These are phyloP conservation scores for Zostera marina DNA, from an alignment of 116 monocot species.

Conservation along the genomic window DNA sequence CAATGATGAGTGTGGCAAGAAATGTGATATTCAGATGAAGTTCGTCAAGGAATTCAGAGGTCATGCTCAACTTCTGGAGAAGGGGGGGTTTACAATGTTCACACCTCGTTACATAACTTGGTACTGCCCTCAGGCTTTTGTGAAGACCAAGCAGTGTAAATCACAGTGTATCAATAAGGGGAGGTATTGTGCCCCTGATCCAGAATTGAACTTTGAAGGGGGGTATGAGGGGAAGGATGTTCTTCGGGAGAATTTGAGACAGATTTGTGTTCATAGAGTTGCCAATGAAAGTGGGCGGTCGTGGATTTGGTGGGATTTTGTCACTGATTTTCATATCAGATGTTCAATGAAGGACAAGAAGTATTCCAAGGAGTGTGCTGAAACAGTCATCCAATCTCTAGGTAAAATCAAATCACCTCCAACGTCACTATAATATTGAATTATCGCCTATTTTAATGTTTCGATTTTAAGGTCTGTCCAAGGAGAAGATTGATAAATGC, in stretches of 20 bases:
- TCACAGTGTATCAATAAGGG: slow-evolving; percentile 82
- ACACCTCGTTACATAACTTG: slow-evolving; percentile 89
- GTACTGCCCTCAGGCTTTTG: slow-evolving; percentile 57
- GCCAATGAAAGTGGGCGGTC: slow-evolving; percentile 40
- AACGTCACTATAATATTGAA: no score
- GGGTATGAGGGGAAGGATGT: slow-evolving; percentile 85
- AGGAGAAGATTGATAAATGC: slow-evolving; percentile 54
- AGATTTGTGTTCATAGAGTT: slow-evolving; percentile 66
- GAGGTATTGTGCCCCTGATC: slow-evolving; percentile 74
- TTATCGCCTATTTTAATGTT: no score
- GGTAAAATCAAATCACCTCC: slow-evolving; percentile 13
- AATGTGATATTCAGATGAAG: slow-evolving; percentile 62
- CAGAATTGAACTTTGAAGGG: slow-evolving; percentile 43
- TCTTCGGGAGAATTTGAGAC: slow-evolving; percentile 64
- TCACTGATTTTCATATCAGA: slow-evolving; percentile 59
- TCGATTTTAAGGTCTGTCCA: slow-evolving; percentile 30
- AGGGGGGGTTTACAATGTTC: slow-evolving; percentile 43
- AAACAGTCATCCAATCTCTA: slow-evolving; percentile 50
- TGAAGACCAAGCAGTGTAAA: slow-evolving; percentile 41
- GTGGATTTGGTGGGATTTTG: slow-evolving; percentile 92
- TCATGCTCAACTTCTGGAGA: slow-evolving; percentile 75
- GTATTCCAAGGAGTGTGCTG: slow-evolving; percentile 65
- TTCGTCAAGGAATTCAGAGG: slow-evolving; percentile 64
- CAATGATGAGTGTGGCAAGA: slow-evolving; percentile 78
- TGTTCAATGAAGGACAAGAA: slow-evolving; percentile 83